These are phyloP conservation scores for Kazachstania bromeliacearum DNA, from an alignment of 805 yeast genomes.

Conservation along the genomic window DNA sequence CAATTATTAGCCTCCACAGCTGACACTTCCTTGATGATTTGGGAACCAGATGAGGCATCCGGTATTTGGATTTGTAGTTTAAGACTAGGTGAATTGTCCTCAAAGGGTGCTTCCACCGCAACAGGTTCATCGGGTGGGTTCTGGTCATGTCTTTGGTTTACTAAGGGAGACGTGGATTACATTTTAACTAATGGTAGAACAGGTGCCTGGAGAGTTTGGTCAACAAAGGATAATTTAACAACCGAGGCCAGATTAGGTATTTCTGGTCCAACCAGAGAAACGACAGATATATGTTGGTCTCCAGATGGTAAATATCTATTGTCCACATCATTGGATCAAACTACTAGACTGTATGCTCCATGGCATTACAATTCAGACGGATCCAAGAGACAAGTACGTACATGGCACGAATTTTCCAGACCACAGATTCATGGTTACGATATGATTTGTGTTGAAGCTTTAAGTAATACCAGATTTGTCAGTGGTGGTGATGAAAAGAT, in stretches of 20 bases:
- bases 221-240: slow-evolving; percentile 25
- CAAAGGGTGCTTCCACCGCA: slow-evolving; percentile 96
- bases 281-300: slow-evolving; percentile 76
- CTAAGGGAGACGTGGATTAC: slow-evolving; percentile 33
- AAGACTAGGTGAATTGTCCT: slow-evolving; percentile 83
- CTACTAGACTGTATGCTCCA: slow-evolving; percentile 72
- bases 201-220: slow-evolving; percentile 85
- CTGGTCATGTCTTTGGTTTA: slow-evolving; percentile 65
- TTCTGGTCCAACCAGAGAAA: slow-evolving; percentile 67
- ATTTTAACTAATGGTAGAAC: slow-evolving; percentile 82
- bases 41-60: slow-evolving; percentile 81
- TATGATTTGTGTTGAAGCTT: slow-evolving; percentile 68
- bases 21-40: slow-evolving; percentile 84
- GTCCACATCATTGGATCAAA: slow-evolving; percentile 84
- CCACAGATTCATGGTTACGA: slow-evolving; percentile 99
- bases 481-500: slow-evolving; percentile 97
- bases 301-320: slow-evolving; percentile 54
- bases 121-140: slow-evolving; percentile 86
- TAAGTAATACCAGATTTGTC: slow-evolving; percentile 56
- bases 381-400: slow-evolving; percentile 19
- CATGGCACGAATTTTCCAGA: slow-evolving; percentile 90
- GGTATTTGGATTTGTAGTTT: slow-evolving; percentile 83
- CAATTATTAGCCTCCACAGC: slow-evolving; percentile 78
- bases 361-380: slow-evolving; percentile 37
- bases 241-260: slow-evolving; percentile 47